phyloP scores from a whole-genome alignment of 352 stramenopile genomes.

The Globisporangium emineosum region DNA sequence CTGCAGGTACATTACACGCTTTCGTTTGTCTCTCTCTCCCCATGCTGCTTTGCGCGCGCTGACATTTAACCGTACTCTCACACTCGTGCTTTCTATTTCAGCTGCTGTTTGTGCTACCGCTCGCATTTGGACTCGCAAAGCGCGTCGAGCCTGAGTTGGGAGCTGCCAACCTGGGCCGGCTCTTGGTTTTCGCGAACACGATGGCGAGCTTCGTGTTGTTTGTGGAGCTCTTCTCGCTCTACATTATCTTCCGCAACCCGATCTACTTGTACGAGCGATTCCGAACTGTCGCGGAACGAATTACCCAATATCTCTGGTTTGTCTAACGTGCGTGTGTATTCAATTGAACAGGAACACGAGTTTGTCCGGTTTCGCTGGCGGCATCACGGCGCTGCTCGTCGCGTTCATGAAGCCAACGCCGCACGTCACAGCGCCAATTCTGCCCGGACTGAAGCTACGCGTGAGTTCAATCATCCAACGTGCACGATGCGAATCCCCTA shows the following conservation, averaged over 20 bases:
- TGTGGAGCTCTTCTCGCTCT: constrained; percentile 74
- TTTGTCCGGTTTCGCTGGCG: constrained; percentile 74
- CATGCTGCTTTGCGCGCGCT: no score
- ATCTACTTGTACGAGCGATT: constrained; percentile 63
- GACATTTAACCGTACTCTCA: constrained; percentile 4
- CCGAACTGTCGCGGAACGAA: background rate
- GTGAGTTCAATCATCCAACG: constrained; percentile 29
- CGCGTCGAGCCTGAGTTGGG: constrained; percentile 78
- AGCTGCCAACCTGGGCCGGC: constrained; percentile 48
- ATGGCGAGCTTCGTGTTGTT: constrained; percentile 73
- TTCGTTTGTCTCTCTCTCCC: background rate
- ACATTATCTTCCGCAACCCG: constrained; percentile 79
- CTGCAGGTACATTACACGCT: constrained; percentile 39
- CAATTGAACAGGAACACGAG: constrained; percentile 44
- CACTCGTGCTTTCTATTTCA: constrained; percentile 16
- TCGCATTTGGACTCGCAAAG: constrained; percentile 67
- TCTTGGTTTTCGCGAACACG: constrained; percentile 77
- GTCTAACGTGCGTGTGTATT: background rate
- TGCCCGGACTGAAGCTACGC: constrained; percentile 60
- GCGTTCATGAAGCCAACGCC: constrained; percentile 76
- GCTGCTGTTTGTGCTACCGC: constrained; percentile 60
- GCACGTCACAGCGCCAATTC: constrained; percentile 44
- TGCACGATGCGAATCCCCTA: background rate
- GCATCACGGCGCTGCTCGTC: constrained; percentile 77
- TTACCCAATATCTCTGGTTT: background rate